phyloP scores from a whole-genome alignment of 1,284 basidiomycete genomes.

The Cryptococcus sp. region DNA sequence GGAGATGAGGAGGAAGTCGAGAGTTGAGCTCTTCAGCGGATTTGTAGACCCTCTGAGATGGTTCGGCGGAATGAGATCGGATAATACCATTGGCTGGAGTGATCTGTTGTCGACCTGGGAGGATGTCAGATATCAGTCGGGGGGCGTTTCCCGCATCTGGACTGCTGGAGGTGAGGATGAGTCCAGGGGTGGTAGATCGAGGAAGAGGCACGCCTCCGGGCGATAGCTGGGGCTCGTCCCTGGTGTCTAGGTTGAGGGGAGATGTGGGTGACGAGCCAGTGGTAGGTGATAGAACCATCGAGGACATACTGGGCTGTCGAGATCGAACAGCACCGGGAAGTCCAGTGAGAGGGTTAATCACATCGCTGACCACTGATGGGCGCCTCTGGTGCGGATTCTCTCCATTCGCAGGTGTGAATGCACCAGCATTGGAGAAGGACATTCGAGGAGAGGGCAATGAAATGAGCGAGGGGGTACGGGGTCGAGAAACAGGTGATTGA shows the following conservation, averaged over 20 bases:
- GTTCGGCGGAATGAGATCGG: not conserved
- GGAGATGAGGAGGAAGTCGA: conserved; percentile 40
- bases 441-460: conserved; percentile 20
- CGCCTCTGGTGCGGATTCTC: conserved; percentile 7
- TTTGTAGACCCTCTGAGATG: conserved; percentile 7
- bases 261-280: not conserved
- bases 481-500: conserved; percentile 37
- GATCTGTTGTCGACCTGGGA: not conserved
- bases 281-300: not conserved
- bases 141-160: conserved; percentile 8
- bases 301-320: conserved; percentile 14
- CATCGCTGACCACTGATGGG: conserved; percentile 26
- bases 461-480: conserved; percentile 37
- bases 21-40: conserved; percentile 34
- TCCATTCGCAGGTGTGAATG: not conserved
- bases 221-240: conserved; percentile 2
- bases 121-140: not conserved
- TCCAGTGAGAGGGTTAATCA: conserved; percentile 44
- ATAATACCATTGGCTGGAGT: not conserved
- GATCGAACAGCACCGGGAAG: conserved; percentile 26
- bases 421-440: conserved; percentile 7
- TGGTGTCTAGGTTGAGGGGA: not conserved
- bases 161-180: conserved; percentile 15
- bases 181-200: conserved; percentile 12
- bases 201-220: conserved; percentile 18